Evolutionary conservation across 148 eudicot species (phyloP).

Genomic region (Rhododendron griersonianum): DNA sequence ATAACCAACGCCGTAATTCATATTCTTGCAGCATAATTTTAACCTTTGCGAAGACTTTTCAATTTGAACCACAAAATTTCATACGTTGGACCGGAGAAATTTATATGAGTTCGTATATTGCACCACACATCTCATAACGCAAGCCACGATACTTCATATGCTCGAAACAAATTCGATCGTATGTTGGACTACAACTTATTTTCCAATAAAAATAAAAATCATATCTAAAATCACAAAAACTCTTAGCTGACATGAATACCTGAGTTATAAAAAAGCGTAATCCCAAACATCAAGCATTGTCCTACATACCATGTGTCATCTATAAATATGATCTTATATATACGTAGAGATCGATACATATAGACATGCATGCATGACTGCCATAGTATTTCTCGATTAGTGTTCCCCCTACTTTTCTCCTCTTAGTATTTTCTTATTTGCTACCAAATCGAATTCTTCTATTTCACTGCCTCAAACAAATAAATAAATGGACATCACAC

Average conservation of each 20-base stretch:
- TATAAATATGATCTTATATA: neutral
- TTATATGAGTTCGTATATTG: neutral
- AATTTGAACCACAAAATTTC: neutral
- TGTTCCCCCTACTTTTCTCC: slow-evolving; percentile 3
- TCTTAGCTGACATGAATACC: neutral
- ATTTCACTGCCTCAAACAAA: neutral
- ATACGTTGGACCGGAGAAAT: neutral
- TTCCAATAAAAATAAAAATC: neutral
- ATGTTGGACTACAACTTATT: neutral
- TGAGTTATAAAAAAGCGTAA: neutral
- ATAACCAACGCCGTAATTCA: neutral
- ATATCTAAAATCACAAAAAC: neutral
- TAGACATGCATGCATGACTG: slow-evolving; percentile 2
- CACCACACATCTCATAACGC: neutral
- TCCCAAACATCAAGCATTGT: neutral
- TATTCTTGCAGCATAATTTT: too few species aligned
- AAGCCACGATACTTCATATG: neutral
- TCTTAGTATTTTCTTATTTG: neutral
- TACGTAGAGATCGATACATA: neutral
- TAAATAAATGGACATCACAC: neutral
- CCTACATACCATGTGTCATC: neutral
- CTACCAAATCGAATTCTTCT: slow-evolving; percentile 6
- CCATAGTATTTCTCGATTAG: neutral
- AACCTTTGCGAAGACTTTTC: too few species aligned
- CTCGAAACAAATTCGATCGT: neutral